Base-by-base conservation (phyloP, 371 early-diverging fungal species). In the Mortierella sp. region DNA sequence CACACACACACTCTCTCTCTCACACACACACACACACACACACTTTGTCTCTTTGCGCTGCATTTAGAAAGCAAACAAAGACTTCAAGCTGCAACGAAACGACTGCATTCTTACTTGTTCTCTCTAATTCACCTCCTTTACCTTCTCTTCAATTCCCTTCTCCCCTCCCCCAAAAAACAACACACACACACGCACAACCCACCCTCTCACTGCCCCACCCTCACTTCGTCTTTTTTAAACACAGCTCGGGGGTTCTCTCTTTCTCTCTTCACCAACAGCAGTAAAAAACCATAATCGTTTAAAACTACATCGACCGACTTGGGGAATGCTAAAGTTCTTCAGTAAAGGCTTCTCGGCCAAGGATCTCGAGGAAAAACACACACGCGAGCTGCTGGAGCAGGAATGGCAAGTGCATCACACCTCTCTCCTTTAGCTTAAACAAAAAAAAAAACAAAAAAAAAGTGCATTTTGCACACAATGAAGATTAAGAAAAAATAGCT, bases 301-400 rank as follows among this genome's bases (percentile, higher is more conserved):
- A 43, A n/a, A 3, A 63, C 43, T 32, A 45, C 59, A 12, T 26
- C 58, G 57, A 37, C 32, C 16, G 22, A 32, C n/a, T 28, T 22
- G 43, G 52, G 39, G 40, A 63, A 80, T 80, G 80, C 58, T 80
- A 60, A 80, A 80, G 69, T 80, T 80, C 43, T 75, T 80, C 63
- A 68, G 65, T 54, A 74, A 71, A 52, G 75, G 75, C 12, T 67
- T 20, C 69, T 75, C 75, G 1, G 68, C 68, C 52, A 80, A 80
- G 64, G 80, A 80, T 60, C 69, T 57, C 52, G 80, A 80, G 52
- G 80, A 80, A 32, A 80, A 75, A 55, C 80, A 80, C 65, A 80
- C 80, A 49, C 80, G 80, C 30, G 72, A 71, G 43, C 62, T 79
- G 28, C 68, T 79, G 22, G 80, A 79, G 40, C 75, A 74, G 57